Base-by-base conservation (phyloP, 2,329 filamentous ascomycete genomes). In the Colletotrichum neosansevieriae region DNA sequence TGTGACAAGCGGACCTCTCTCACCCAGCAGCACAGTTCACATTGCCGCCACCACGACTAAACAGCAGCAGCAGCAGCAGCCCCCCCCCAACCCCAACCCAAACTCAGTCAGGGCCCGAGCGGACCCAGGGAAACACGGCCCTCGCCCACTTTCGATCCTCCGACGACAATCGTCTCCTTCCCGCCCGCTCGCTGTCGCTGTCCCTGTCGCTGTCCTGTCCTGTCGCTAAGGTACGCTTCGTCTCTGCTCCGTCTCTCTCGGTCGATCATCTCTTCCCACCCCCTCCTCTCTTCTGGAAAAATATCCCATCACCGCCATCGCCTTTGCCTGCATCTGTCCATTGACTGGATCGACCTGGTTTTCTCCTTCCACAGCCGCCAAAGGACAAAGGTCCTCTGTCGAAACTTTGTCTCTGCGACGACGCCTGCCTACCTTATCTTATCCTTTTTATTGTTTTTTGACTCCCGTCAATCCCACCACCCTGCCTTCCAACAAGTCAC, bases 21-120 rank as follows among this genome's bases (percentile, higher is more conserved):
- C 56, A 59, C 29, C 58, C 29, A 29, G 29, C 29, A 29, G 29
- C 29, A 24, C 24, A 24, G 5, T 24, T 24, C 24, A 24, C 24
- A 5, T 24, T 5, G 24, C 24, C 4, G 24, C 24, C 24, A 4
- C 24, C 24, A 5, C 24, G 24, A 24, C 24, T 24, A 5, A 24
- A 24, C 3, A 13, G 6, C 4, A 13, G 34, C 9, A 10, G 12
- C 34, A 36, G 34, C 34, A 10, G 12, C 34, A 36, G 34, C 9
- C 1, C 1, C 5, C 7, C 34, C 34, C 34, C 36, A 11, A 11
- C 36, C 51, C 34, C 3, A 21, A 29, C n/a, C n/a, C n/a, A 29
- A 4, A 29, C 34, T 38, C 34, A 24, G 12, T 53, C 68, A 71
- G 57, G 70, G 70, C 65, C 70, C 69, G 70, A 71, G 69, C 70